Evolutionary conservation across 208 protist species (phyloP).

Genomic region (Acanthamoeba sp.): DNA sequence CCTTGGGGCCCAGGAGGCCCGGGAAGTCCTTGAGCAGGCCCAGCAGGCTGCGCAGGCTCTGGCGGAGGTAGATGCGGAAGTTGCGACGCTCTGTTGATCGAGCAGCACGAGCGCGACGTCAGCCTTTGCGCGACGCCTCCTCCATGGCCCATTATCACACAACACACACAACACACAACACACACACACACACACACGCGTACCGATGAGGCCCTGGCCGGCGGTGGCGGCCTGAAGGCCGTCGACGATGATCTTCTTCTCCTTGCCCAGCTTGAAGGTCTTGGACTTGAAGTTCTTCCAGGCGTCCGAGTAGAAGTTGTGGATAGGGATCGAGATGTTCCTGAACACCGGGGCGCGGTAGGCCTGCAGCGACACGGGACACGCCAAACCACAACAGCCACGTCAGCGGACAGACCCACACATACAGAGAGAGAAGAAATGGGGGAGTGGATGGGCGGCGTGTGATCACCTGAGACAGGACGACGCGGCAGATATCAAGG

Average conservation of each 20-base stretch:
- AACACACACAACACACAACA: neutral
- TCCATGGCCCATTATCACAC: too few relatives aligned
- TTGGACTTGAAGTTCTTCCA: conserved; percentile 67
- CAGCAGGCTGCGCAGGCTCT: conserved; percentile 32
- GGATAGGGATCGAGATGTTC: conserved; percentile 59
- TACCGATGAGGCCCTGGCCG: neutral
- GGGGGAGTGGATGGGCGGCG: too few relatives aligned
- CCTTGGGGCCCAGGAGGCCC: conserved; percentile 50
- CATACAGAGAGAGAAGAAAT: too few relatives aligned
- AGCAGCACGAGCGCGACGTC: neutral
- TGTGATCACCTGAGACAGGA: conserved; percentile 13
- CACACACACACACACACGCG: neutral
- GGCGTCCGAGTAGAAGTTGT: conserved; percentile 41
- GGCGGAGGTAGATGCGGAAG: conserved; percentile 46
- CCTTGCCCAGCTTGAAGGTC: conserved; percentile 60
- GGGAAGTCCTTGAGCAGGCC: conserved; percentile 58
- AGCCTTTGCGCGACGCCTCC: too few relatives aligned
- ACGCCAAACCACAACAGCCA: neutral
- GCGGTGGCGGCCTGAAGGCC: conserved; percentile 26
- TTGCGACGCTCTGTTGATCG: conserved; percentile 10
- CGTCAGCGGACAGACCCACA: too few relatives aligned
- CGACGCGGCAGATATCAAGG: conserved; percentile 16
- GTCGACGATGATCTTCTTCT: conserved; percentile 55
- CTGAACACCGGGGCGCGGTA: conserved; percentile 51
- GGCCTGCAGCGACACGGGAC: neutral